Evolutionary conservation across 1,284 basidiomycete genomes (phyloP), one percentile per base, ranked within the genome.

Genomic region (Pholiota adiposa): DNA sequence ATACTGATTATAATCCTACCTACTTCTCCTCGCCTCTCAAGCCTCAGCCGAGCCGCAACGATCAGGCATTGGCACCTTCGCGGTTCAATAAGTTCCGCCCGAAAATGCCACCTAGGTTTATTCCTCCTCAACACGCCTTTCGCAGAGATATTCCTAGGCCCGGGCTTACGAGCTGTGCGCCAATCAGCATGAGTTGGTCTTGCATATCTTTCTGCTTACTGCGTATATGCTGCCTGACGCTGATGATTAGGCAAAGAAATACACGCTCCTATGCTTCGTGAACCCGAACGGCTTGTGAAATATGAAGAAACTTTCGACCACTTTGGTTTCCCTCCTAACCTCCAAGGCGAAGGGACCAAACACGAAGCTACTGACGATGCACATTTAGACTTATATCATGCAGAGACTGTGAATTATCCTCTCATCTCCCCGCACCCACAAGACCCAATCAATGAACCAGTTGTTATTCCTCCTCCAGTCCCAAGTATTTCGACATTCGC

Each of bases 1-100:
- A 44, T 27, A 19, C 41, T 40, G n/a, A 43, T 21, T 4, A n/a
- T 18, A 18, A 31, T 29, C 6, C 31, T 14, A 34, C 40, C 11
- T 48, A 34, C 6, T 40, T 48, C 25, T 57, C 58, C 14, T 58
- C 58, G 8, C 51, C 58, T 6, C 18, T 61, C n/a, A 46, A 44
- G 12, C 41, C 54, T 3, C 50, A 29, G 4, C 16, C 31, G 1
- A 44, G 16, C 41, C 46, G 9, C 41, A 40, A 29, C 5, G 11
- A 4, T 6, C 23, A 12, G 36, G 4, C 29, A 29, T 12, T 5
- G 19, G 18, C 12, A n/a, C 48, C 54, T 9, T 25, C 4, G 14
- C 33, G 18, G 14, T 27, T 53, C 48, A 56, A 16, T n/a, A 23
- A 27, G n/a, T 18, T 5, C 34, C 23, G 11, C 8, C 31, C 31